Evolutionary conservation across 495 filamentous ascomycete species (phyloP).

Genomic region (Penicillium roqueforti): DNA sequence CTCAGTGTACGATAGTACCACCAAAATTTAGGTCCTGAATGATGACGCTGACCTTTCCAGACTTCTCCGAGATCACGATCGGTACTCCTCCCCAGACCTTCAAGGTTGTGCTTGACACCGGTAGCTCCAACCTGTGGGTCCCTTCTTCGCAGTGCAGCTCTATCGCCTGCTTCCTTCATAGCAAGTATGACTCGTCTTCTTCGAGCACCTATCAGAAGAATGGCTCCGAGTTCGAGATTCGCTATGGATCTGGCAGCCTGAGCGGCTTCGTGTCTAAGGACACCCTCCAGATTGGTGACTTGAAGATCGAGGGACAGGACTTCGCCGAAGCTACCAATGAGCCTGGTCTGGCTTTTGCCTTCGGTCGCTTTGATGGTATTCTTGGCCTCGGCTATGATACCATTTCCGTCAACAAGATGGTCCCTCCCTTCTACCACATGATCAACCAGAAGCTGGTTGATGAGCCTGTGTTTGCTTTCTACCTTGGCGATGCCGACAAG

Average conservation of each 20-base stretch:
- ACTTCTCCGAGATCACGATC: conserved; percentile 94
- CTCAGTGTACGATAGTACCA: conserved; percentile 70
- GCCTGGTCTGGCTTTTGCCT: conserved; percentile 95
- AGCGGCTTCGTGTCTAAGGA: conserved; percentile 94
- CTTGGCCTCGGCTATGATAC: conserved; percentile 91
- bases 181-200: conserved; percentile 86
- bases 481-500: conserved; percentile 72
- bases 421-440: conserved; percentile 96
- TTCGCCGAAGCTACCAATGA: conserved; percentile 95
- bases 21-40: neutral
- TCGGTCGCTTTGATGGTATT: conserved; percentile 97
- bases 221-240: conserved; percentile 86
- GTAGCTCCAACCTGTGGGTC: conserved; percentile 99
- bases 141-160: conserved; percentile 86
- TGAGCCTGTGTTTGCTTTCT: conserved; percentile 94
- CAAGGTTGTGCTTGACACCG: conserved; percentile 98
- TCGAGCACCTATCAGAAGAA: conserved; percentile 95
- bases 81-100: conserved; percentile 91
- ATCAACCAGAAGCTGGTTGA: conserved; percentile 83
- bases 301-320: conserved; percentile 79
- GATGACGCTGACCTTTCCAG: conserved; percentile 44
- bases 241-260: conserved; percentile 91
- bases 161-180: conserved; percentile 97
- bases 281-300: conserved; percentile 77
- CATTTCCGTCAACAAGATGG: conserved; percentile 92